Base-by-base conservation (phyloP, 1,284 basidiomycete species). In the Cryptococcus neoformans region DNA sequence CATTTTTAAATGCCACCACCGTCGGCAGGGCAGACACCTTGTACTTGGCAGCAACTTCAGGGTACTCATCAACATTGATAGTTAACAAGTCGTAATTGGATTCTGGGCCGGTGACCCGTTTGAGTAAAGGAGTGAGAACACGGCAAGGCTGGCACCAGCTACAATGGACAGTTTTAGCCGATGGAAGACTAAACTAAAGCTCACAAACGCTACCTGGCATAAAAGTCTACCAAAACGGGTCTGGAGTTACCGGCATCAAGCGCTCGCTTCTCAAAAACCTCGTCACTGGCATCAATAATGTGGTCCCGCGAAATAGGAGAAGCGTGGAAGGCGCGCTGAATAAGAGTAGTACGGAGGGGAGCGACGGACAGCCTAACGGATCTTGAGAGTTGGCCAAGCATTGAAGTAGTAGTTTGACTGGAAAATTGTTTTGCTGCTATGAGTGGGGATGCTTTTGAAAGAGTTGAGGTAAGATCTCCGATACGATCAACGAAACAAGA, bases 81-180 rank as follows among this genome's bases (percentile, higher is more conserved):
- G 73, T 77, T 57, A 78, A 65, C 41, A 78, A 65, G 58, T 76
- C 75, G 51, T 54, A 70, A 1, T 51, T 61, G 34, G 65, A 60
- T 37, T 69, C 73, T 4, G 73, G 68, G 4, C 63, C 67, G 0
- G 74, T 74, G 14, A 73, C 64, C 17, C 59, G 56, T 57, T 76
- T 73, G 38, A 78, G 63, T 6, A 74, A 51, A 12, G 76, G 76
- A 9, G 70, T 70, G 51, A 78, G 70, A 14, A 78, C 70, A 45
- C 70, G 66, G 62, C 76, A 78, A 17, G 76, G 76, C 56, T 74
- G 72, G 60, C 76, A 78, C 76, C 76, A 78, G 48, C 75, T 77
- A 53, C 21, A 21, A 21, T 21, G 21, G 21, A 21, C 21, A 21
- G 21, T 21, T 21, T 21, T 21, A 21, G 21, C 21, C 21, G 21